Evolutionary conservation across 2,329 filamentous ascomycete species (phyloP).

Genomic region (Claviceps capensis): DNA sequence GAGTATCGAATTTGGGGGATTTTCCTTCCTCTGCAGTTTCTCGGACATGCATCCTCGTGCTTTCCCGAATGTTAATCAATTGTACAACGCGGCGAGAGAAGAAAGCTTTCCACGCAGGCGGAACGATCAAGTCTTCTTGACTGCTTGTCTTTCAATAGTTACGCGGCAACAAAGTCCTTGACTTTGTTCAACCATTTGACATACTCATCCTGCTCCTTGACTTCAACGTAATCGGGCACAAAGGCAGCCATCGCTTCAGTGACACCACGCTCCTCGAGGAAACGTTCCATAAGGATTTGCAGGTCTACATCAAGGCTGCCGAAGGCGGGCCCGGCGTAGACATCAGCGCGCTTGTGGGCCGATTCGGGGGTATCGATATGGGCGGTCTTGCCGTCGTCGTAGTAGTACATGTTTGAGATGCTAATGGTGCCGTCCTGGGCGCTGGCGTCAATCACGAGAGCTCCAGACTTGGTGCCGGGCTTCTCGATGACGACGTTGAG

Average conservation of each 20-base stretch:
- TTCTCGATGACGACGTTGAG: slow-evolving; percentile 85
- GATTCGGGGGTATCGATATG: slow-evolving; percentile 62
- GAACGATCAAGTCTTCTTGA: too few species aligned
- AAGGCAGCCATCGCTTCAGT: slow-evolving; percentile 78
- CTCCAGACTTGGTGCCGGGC: slow-evolving; percentile 54
- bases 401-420: slow-evolving; percentile 86
- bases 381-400: slow-evolving; percentile 63
- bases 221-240: slow-evolving; percentile 89
- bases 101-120: too few species aligned
- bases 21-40: too few species aligned
- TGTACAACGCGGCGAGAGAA: background rate
- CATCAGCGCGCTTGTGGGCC: slow-evolving; percentile 59
- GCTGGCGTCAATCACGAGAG: slow-evolving; percentile 72
- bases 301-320: slow-evolving; percentile 92
- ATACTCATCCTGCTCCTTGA: slow-evolving; percentile 98
- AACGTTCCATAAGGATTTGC: slow-evolving; percentile 81
- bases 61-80: background rate
- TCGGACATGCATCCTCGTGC: too few species aligned
- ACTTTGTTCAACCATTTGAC: slow-evolving; percentile 77
- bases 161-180: slow-evolving; percentile 67
- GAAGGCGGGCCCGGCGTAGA: slow-evolving; percentile 88
- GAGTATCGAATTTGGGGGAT: too few species aligned
- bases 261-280: slow-evolving; percentile 88
- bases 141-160: background rate
- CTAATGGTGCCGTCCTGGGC: slow-evolving; percentile 77